Base-by-base conservation (phyloP, 768 basidiomycete species). In the Termitomyces bulborhizus region DNA sequence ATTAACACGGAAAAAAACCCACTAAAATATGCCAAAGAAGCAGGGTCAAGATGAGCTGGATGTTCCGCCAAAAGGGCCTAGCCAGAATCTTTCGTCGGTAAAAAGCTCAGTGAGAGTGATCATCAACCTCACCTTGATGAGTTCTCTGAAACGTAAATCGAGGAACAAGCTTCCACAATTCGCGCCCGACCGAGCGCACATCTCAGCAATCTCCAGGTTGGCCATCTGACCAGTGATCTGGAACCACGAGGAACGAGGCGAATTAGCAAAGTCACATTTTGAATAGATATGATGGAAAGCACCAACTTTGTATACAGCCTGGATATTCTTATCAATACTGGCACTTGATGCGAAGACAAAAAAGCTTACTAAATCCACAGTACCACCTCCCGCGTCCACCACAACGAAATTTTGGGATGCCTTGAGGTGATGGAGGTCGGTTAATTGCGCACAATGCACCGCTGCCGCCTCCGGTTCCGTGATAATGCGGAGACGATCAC, bases 361-460 rank as follows among this genome's bases (percentile, higher is more conserved):
- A 60, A 55, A 29, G 48, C 62, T 34, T 26, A 62, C 64, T 50
- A 71, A 55, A 65, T 74, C 73, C 46, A 88, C 85, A 11, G 86
- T 90, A 65, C 89, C 90, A 65, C 90, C 90, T 64, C 89, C 92
- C 18, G 90, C 91, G 69, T 95, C 93, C 64, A 88, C 91, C n/a
- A 95, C 88, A 68, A 94, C 85, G 66, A 94, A 94, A 59, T 84
- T 90, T 64, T 94, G 90, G 21, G 85, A 86, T 0, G 89, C 80
- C 49, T 81, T 84, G 52, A 94, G 72, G 60, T 85, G 84, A 68
- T 93, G 89, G 3, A 94, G 73, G 56, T 88, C 83, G 31, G 88
- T 89, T 50, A 94, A 74, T 56, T 87, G 83, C 3, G 88, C 90
- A 57, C 90, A 93, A 57, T 95, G 92, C 8, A 93, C 88, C 7